Base-by-base conservation (phyloP, 202 grass and related monocot species). In the Schoenoplectus triqueter region DNA sequence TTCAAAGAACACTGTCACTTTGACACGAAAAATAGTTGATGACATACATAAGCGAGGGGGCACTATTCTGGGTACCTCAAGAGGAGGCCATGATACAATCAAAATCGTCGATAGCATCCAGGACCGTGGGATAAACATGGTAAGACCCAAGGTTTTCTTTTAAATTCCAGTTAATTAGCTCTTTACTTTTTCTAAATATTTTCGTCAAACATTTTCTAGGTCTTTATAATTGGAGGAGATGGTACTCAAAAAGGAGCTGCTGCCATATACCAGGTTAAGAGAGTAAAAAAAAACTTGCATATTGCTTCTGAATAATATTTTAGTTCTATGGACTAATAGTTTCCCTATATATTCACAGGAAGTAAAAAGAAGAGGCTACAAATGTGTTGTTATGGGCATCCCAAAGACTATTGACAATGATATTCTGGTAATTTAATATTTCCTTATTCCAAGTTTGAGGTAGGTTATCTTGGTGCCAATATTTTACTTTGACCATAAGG, bases 101-200 rank as follows among this genome's bases (percentile, higher is more conserved):
- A 97, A 97, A 86, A 97, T 97, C 20, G 94, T 94, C 80, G 94
- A 97, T 76, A 97, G 94, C 69, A 92, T 97, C 73, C 88, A 97
- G 86, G 89, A 97, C 84, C 94, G 94, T 87, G 88, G 90, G 45
- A 94, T 97, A 85, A 97, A 97, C 69, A 92, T 94, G 85, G 94
- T 97, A 85, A 86, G 61, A 50, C 59, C 5, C 22, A 52, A 9
- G 68, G 6, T 10, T 39, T 71, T 90, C 3, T 63, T 72, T 62
- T 73, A 55, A 42, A 22, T 66, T 82, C 20, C 62, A 48, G 69
- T 73, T 75, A 70, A 86, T 66, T 84, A 48, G 22, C 10, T 87
- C 48, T 21, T 10, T 6, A 10, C 71, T 10, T 40, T 85, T 84
- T 14, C 84, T 10, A 88, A 52, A 63, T 17, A 69, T 83, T 86